Percentiles rank a stretch among this genome's conserved stretches.
Evolutionary conservation across 257 asterid genomes (phyloP).

Genomic region (Euphrasia confusa): DNA sequence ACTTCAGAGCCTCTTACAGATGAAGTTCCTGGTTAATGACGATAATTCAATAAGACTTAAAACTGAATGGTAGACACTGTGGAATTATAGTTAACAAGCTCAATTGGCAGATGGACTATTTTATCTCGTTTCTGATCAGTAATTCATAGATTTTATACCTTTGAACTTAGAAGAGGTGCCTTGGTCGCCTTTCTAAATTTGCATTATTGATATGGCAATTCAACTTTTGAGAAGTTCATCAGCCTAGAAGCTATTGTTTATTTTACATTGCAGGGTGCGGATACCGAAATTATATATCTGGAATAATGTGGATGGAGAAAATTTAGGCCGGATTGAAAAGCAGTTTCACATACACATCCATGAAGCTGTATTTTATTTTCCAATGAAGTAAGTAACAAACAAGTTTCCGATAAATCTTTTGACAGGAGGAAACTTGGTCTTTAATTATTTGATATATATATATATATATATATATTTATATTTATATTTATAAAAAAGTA

Average conservation of each 20-base stretch:
- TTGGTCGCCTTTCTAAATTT: not conserved
- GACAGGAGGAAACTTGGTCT: not conserved
- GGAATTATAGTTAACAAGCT: not conserved
- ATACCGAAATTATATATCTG: not conserved
- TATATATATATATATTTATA: not conserved
- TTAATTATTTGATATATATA: not conserved
- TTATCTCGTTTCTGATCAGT: not conserved
- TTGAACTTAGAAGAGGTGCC: not conserved
- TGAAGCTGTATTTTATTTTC: not conserved
- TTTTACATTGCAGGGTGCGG: not conserved
- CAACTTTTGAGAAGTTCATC: not conserved
- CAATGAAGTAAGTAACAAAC: not conserved
- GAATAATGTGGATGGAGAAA: constrained; percentile 1
- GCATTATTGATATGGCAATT: not conserved
- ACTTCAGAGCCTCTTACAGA: not conserved
- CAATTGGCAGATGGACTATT: not conserved
- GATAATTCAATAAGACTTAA: not conserved
- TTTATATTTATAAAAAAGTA: not conserved
- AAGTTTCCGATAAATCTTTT: not conserved
- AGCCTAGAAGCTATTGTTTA: not conserved
- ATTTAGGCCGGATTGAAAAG: not conserved
- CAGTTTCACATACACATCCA: not conserved
- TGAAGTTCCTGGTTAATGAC: constrained; percentile 1
- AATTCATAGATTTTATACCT: not conserved
- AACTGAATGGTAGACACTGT: not conserved